These are phyloP conservation scores for Pharnaceum exiguum DNA, from an alignment of 148 eudicot genomes.

Conservation along the genomic window DNA sequence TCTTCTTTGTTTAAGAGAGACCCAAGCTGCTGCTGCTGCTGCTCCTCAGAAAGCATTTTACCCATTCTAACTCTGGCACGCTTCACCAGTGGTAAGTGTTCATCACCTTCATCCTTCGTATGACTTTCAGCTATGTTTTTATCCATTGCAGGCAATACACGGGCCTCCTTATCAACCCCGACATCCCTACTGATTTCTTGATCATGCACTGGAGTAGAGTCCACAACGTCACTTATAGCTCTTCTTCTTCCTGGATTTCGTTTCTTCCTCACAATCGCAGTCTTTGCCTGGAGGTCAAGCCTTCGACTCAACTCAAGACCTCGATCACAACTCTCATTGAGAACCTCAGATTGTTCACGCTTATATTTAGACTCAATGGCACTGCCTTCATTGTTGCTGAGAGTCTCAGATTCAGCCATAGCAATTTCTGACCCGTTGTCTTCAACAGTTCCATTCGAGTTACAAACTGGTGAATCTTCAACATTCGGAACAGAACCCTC, in stretches of 20 bases:
- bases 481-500: conserved; percentile 34
- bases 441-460: conserved; percentile 51
- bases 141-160: conserved; percentile 16
- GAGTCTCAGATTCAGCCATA: conserved; percentile 52
- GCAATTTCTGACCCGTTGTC: conserved; percentile 62
- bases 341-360: conserved; percentile 34
- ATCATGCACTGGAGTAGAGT: conserved; percentile 27
- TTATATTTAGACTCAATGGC: conserved; percentile 50
- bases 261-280: conserved; percentile 62
- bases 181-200: conserved; percentile 27
- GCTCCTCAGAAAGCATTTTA: conserved; percentile 42
- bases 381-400: conserved; percentile 53
- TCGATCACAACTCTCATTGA: conserved; percentile 31
- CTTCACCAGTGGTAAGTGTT: conserved; percentile 86
- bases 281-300: conserved; percentile 51
- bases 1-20: conserved; percentile 32
- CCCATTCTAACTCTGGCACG: conserved; percentile 98
- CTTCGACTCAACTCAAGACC: conserved; percentile 48
- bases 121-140: conserved; percentile 26
- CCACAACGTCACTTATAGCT: conserved; percentile 33
- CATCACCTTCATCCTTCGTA: conserved; percentile 79
- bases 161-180: conserved; percentile 18
- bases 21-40: conserved; percentile 30
- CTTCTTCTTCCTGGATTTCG: conserved; percentile 79
- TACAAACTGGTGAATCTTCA: conserved; percentile 40